Evolutionary conservation across 805 yeast species (phyloP), one percentile per base, ranked within the genome.

Genomic region (Teunomyces aglyptinius): DNA sequence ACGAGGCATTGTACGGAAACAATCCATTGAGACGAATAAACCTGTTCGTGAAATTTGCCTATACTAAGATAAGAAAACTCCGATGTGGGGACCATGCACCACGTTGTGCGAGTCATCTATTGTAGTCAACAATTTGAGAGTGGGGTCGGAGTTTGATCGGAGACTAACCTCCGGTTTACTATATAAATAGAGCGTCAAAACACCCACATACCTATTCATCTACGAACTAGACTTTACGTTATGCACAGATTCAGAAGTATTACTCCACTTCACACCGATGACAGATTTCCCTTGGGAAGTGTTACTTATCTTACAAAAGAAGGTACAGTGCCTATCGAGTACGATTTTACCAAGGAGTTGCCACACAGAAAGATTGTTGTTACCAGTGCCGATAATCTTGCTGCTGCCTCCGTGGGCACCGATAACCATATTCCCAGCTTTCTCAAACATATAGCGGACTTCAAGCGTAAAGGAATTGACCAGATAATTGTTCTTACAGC

Each of bases 311-410:
- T 36, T 5, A 24, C 39, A 18, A n/a, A n/a, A 12, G 18, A 28
- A 18, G 26, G n/a, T 33, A 12, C 35, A 11, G 33, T 28, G 16
- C 39, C 39, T 12, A 18, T 36, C 3, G 27, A 20, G 39, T 63
- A 68, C 29, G 74, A 74, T 46, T 60, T 73, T 38, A 54, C 61
- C 2, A 60, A 59, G 45, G 49, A 49, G 33, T 54, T 59, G 52
- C 43, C 55, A 19, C 42, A 44, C 51, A 50, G 48, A 38, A 45
- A 46, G 8, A 48, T 52, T 28, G 39, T 52, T 11, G 38, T 52
- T 28, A 46, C 49, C 7, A 40, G 54, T 15, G 49, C 56, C 16
- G 43, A 40, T 26, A 54, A 52, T 24, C 26, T 24, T 4, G 49
- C 49, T 4, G 42, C 46, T 36, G 38, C 43, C n/a, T 44, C 49